Base-by-base conservation (phyloP, 371 early-diverging fungal genomes). In the Syncephalastrum sp. region DNA sequence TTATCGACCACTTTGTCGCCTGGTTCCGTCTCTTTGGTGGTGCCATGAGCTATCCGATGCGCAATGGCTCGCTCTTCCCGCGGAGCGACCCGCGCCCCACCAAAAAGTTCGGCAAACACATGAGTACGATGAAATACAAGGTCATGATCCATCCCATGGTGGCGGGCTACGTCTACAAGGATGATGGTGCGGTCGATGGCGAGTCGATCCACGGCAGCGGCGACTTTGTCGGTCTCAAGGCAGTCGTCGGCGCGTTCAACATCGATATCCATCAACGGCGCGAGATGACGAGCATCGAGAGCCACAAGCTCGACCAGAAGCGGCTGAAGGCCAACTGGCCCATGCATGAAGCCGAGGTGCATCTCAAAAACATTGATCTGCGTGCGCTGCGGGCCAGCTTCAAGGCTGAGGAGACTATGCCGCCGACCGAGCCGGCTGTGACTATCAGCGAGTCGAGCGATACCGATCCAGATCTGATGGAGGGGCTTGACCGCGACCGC, bases 61-160 rank as follows among this genome's bases (percentile, higher is more conserved):
- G 78, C 0, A 68, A 62, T 42, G 82, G 82, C 0, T 17, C 54
- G 10, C 56, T 79, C 4, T 82, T 70, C 41, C 72, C 78, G 14
- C 54, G 66, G 1, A 52, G 21, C 1, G 73, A 67, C 19, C 56
- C 56, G 17, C 59, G 68, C 0, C 62, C 65, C 4, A 53, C 66
- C 0, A 70, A 69, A 25, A 74, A 75, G 19, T 70, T 77, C 54
- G 73, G 74, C 8, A 71, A 72, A 15, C 69, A 70, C 23, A 53
- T 81, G 70, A 65, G 67, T 15, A 73, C 79, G 10, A 63, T 81
- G 60, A 81, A 81, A 42, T 77, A 74, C 57, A 79, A 79, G 42
- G 63, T 82, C 12, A 54, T 63, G 10, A 42, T 82, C 3, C 56
- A 67, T n/a, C 70, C 75, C 2, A 44, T 82, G 29, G 60, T 64